Conservation (phyloP, 169 alveolate species). For the Cryptosporidium meleagridis region DNA sequence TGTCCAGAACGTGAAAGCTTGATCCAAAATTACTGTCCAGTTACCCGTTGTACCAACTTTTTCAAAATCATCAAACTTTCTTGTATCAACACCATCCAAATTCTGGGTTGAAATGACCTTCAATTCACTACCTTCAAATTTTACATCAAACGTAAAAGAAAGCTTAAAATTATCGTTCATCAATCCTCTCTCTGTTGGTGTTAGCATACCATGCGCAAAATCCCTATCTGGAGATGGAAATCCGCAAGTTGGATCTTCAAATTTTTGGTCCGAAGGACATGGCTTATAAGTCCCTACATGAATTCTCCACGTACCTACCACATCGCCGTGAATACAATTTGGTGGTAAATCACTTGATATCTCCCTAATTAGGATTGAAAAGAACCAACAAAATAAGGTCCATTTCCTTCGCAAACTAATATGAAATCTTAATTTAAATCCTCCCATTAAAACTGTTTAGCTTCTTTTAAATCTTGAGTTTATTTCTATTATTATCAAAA, state of each 20-base stretch:
- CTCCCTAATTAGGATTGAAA: not conserved
- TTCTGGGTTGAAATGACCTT: not conserved
- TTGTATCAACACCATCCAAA: not conserved
- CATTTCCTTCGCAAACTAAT: not conserved
- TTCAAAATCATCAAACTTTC: slow-evolving; percentile 5
- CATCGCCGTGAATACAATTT: slow-evolving; percentile 70
- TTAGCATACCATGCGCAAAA: slow-evolving; percentile 21
- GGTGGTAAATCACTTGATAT: slow-evolving; percentile 66
- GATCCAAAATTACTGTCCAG: slow-evolving; percentile 70
- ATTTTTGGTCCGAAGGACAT: slow-evolving; percentile 15
- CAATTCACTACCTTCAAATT: slow-evolving; percentile 14
- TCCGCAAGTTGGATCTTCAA: slow-evolving; percentile 64
- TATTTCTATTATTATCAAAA: no score
- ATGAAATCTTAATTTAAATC: not conserved
- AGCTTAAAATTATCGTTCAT: slow-evolving; percentile 10
- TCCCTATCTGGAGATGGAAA: slow-evolving; percentile 74
- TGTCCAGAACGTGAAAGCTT: slow-evolving; percentile 61
- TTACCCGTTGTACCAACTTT: slow-evolving; percentile 32
- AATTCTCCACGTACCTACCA: slow-evolving; percentile 51
- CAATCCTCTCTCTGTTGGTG: slow-evolving; percentile 42
- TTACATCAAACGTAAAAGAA: slow-evolving; percentile 30
- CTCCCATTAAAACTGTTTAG: not conserved
- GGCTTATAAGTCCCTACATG: slow-evolving; percentile 57
- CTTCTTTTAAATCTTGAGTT: not conserved
- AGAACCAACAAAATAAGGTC: not conserved